Evolutionary conservation across 495 filamentous ascomycete species (phyloP), one percentile per base, ranked within the genome.

Genomic region (Amphirosellinia nigrospora): DNA sequence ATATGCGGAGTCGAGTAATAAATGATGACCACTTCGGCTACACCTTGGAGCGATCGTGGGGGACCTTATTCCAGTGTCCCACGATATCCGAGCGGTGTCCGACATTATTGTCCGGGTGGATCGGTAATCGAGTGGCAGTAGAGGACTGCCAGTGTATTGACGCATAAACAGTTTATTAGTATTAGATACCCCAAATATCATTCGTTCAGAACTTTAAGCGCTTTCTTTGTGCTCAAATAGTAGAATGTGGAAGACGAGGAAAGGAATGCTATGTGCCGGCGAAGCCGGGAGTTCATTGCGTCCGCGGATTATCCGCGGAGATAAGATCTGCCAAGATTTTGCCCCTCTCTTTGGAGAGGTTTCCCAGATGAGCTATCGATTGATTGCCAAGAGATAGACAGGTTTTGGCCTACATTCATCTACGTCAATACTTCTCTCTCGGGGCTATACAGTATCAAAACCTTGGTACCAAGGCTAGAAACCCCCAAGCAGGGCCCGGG

Each of bases 1-100:
- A 70, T 32, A 4, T 63, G 36, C 59, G 60, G 60, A 23, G n/a
- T 30, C 34, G 28, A 26, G 13, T 70, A n/a, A 26, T 56, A 26
- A 50, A 56, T 26, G 60, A 70, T 15, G 68, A 64, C 0, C 36
- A 36, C 19, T 70, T 70, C 41, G 68, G 68, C 5, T 70, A 16
- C 68, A 58, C 60, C 4, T 19, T 70, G 39, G 68, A 70, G 50
- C 59, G 68, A 56, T 28, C 38, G 19, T 70, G 68, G 68, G 68
- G 68, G 1, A 70, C 68, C 10, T 16, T 70, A 64, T 70, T 70
- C 30, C 68, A 56, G 30, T 70, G 68, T 39, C 68, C 68, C 59
- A 70, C 68, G 60, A 70, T 70, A 64, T 70, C 68, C 23, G 68
- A 70, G 36, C 68, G 68, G 26, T 70, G 68, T 62, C 68, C 68